Conservation (phyloP, 805 yeast species). For the Yarrowia keelungensis region DNA sequence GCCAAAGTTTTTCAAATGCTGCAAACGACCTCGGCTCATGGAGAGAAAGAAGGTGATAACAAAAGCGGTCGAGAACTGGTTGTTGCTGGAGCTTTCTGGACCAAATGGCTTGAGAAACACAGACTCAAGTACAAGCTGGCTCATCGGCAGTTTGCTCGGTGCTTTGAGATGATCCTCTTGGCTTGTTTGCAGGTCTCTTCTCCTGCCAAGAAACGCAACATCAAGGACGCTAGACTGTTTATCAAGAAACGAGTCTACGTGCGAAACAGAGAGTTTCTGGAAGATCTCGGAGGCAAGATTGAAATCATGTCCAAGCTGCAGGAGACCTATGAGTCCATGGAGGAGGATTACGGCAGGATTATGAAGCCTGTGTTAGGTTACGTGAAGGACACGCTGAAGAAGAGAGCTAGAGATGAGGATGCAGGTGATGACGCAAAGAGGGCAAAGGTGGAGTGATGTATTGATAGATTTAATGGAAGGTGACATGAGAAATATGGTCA, state of each 20-base stretch:
- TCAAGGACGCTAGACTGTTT: constrained; percentile 55
- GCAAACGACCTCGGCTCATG: constrained; percentile 46
- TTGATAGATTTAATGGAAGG: not conserved
- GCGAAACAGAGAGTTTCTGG: constrained; percentile 80
- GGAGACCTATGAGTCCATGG: constrained; percentile 71
- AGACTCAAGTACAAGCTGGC: constrained; percentile 65
- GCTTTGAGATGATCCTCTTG: constrained; percentile 75
- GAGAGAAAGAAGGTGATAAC: constrained; percentile 39
- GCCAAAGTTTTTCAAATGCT: constrained; percentile 40
- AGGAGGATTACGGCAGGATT: constrained; percentile 73
- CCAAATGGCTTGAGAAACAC: constrained; percentile 53
- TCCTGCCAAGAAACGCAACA: constrained; percentile 41
- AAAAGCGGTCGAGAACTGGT: constrained; percentile 41
- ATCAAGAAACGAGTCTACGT: constrained; percentile 78
- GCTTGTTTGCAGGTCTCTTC: constrained; percentile 47
- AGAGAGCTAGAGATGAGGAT: not conserved
- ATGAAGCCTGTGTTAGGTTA: constrained; percentile 46
- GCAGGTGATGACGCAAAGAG: not conserved
- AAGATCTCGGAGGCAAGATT: constrained; percentile 62
- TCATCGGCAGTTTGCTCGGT: constrained; percentile 75
- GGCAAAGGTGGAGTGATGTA: constrained; percentile 1
- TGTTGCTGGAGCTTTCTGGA: constrained; percentile 17
- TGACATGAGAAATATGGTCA: too few relatives aligned
- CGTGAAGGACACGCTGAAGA: constrained; percentile 9
- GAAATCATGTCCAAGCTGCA: constrained; percentile 75